These are phyloP conservation scores for Cryomyces minteri DNA, from an alignment of 495 filamentous ascomycete species.

Conservation along the genomic window DNA sequence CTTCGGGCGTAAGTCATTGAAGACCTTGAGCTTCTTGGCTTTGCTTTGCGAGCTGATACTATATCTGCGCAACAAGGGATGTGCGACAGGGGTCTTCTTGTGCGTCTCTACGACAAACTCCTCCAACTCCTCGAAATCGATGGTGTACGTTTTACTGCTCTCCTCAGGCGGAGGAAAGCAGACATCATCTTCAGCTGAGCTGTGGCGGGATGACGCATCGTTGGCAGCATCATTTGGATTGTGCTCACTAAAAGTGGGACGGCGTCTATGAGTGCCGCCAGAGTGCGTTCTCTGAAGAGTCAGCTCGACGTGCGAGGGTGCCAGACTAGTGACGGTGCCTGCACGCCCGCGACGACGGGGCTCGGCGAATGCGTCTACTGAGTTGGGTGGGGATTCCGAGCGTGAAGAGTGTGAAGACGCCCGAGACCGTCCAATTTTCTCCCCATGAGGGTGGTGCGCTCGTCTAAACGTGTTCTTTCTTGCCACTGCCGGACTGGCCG, in stretches of 20 bases:
- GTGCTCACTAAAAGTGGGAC: conserved; percentile 43
- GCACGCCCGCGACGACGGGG: conserved; percentile 48
- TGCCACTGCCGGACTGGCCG: conserved; percentile 11
- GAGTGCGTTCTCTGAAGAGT: conserved; percentile 57
- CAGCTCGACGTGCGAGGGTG: conserved; percentile 30
- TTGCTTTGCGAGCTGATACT: conserved; percentile 32
- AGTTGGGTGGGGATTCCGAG: conserved; percentile 80
- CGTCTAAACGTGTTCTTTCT: conserved; percentile 18
- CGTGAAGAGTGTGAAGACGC: conserved; percentile 42
- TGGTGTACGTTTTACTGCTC: conserved; percentile 36
- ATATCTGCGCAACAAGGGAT: conserved; percentile 23
- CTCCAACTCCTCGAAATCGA: conserved; percentile 81
- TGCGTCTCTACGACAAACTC: conserved; percentile 53
- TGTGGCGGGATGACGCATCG: conserved; percentile 20
- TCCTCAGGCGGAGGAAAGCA: conserved; percentile 52
- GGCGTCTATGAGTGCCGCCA: conserved; percentile 39
- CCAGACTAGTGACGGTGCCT: conserved; percentile 42
- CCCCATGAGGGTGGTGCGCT: conserved; percentile 21
- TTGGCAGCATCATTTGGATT: conserved; percentile 28
- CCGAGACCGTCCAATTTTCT: conserved; percentile 25
- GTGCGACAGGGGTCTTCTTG: conserved; percentile 21
- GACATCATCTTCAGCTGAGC: conserved; percentile 57
- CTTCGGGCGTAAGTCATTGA: conserved; percentile 37
- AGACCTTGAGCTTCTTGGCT: conserved; percentile 31
- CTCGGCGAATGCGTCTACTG: conserved; percentile 92